A percentile compares a stretch with the other conserved stretches of the same genome.
These are phyloP conservation scores for Acer campestre DNA, from an alignment of 345 rosid genomes.

Conservation along the genomic window DNA sequence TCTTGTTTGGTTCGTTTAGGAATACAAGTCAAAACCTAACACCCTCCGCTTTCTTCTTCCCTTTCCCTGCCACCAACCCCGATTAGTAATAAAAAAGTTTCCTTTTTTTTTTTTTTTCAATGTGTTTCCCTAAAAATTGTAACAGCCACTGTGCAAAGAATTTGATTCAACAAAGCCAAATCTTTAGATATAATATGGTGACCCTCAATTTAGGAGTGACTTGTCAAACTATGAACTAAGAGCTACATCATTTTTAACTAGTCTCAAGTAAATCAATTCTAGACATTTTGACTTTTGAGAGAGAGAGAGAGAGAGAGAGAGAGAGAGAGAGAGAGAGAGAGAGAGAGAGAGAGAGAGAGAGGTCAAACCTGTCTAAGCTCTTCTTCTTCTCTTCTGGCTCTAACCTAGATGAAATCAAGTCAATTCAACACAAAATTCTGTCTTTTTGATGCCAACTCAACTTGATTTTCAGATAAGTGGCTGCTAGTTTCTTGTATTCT, in stretches of 20 bases:
- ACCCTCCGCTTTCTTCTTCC: no score
- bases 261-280: conserved; percentile 13
- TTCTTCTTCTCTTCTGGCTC: neutral
- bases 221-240: neutral
- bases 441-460: neutral
- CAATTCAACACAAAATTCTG: neutral
- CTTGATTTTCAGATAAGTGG: conserved; percentile 2
- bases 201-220: conserved; percentile 2
- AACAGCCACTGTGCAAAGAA: no score
- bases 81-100: neutral
- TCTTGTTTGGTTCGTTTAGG: no score
- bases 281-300: neutral
- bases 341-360: no score
- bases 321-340: no score
- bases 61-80: no score
- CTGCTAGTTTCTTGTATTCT: conserved; percentile 23
- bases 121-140: neutral
- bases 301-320: no score
- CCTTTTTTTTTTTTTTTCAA: neutral
- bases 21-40: no score
- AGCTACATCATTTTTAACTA: conserved; percentile 14
- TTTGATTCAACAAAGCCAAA: neutral
- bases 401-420: neutral
- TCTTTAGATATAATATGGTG: neutral
- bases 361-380: conserved; percentile 12